These are phyloP conservation scores for Aureobasidium sp. DNA, from an alignment of 2,329 filamentous ascomycete species.

Conservation along the genomic window DNA sequence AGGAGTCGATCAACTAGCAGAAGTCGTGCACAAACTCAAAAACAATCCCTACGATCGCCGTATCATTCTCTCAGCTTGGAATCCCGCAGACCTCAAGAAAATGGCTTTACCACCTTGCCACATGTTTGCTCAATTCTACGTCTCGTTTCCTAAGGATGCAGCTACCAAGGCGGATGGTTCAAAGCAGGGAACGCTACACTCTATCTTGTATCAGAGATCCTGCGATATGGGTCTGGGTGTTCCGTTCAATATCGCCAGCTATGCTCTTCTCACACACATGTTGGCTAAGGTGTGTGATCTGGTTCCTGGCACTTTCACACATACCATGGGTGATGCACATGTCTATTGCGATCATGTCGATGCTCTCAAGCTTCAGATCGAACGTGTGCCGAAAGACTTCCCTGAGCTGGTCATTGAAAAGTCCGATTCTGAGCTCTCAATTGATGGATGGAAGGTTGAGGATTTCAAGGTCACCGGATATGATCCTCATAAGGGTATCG, in stretches of 20 bases:
- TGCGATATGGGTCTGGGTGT: slow-evolving; percentile 99
- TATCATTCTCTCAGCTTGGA: slow-evolving; percentile 95
- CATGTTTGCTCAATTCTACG: slow-evolving; percentile 98
- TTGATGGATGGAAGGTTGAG: slow-evolving; percentile 91
- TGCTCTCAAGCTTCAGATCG: slow-evolving; percentile 82
- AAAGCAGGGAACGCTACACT: slow-evolving; percentile 78
- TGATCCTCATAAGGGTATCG: slow-evolving; percentile 89
- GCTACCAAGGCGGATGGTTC: slow-evolving; percentile 32
- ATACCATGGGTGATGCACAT: slow-evolving; percentile 99
- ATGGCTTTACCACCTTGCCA: slow-evolving; percentile 97
- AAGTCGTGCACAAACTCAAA: slow-evolving; percentile 88
- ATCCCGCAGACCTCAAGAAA: slow-evolving; percentile 82
- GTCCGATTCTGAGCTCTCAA: slow-evolving; percentile 69
- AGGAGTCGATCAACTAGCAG: slow-evolving; percentile 93
- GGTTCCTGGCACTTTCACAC: slow-evolving; percentile 86
- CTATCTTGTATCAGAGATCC: slow-evolving; percentile 91
- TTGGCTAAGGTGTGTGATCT: slow-evolving; percentile 88
- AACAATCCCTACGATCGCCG: slow-evolving; percentile 88
- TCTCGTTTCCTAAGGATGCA: slow-evolving; percentile 68
- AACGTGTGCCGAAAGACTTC: slow-evolving; percentile 82
- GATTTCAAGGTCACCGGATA: slow-evolving; percentile 93
- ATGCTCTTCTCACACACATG: slow-evolving; percentile 96
- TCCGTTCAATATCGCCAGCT: slow-evolving; percentile 97
- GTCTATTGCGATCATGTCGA: slow-evolving; percentile 95
- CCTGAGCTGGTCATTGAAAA: slow-evolving; percentile 79